Evolutionary conservation across 495 filamentous ascomycete species (phyloP), one percentile per base, ranked within the genome.

Genomic region (Podospora australis): DNA sequence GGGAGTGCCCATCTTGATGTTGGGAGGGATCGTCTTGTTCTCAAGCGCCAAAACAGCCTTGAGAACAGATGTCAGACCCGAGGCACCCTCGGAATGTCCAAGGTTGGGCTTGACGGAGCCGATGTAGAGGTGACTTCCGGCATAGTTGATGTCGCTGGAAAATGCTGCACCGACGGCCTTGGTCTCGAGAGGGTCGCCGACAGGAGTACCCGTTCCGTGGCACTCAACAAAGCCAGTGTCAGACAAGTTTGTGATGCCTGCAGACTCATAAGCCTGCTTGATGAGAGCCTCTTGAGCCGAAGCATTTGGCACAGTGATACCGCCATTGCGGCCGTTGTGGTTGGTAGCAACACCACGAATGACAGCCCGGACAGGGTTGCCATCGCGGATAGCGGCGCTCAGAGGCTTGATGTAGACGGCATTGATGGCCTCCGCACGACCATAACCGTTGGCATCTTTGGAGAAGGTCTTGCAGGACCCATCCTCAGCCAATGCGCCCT

Each of bases 311-410:
- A 8, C 1, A 1, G 39, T 44, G 74, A 77, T 49, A 4, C 77
- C 77, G 56, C 0, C 68, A 57, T 50, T 86, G 78, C 34, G 19
- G 14, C 49, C 49, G 34, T 51, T 42, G 4, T 35, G 32, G 24
- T 51, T 52, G 2, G 29, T 2, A 8, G 2, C 43, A 4, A 70
- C 69, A 1, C 64, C 65, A 2, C 71, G 69, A 34, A 83, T 75
- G 4, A 83, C 66, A 8, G 68, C 71, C n/a, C 76, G 67, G 20
- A 82, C 68, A 0, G 68, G 68, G 46, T 82, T 73, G 4, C 65
- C 60, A 49, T 77, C 71, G 5, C 53, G 25, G 6, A 79, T 23
- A 1, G 79, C 79, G 22, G 70, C 67, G 10, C 52, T 35, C 0
- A 81, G 63, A 6, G 55, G 63, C 60, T 82, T 84, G 7, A 84